phyloP scores from a whole-genome alignment of 140 eudicot species.

The Cichorium intybus region DNA sequence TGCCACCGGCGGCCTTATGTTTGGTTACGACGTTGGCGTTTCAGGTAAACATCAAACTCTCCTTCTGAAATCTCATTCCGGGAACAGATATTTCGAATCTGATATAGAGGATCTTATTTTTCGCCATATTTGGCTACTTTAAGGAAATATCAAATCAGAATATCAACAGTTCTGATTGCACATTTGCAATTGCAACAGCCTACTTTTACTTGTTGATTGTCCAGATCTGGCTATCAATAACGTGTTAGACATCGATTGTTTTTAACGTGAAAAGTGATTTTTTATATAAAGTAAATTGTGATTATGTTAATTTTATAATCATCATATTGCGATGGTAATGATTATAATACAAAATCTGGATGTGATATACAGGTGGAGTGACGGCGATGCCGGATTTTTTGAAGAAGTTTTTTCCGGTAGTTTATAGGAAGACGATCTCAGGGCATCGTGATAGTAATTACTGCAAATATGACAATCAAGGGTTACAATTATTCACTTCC shows the following conservation, averaged over 20 bases:
- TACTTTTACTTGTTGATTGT: background rate
- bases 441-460: conserved; percentile 41
- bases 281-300: background rate
- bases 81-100: background rate
- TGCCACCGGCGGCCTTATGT: conserved; percentile 98
- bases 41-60: conserved; percentile 50
- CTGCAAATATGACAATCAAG: conserved; percentile 89
- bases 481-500: conserved; percentile 80
- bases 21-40: conserved; percentile 92
- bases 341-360: background rate
- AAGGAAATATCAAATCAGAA: conserved; percentile 7
- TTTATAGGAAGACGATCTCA: conserved; percentile 28
- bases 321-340: too few species aligned
- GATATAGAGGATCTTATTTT: background rate
- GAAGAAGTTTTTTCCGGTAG: conserved; percentile 78
- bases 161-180: background rate
- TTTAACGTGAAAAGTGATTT: background rate
- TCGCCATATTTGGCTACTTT: background rate
- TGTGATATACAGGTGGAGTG: conserved; percentile 65
- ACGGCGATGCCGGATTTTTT: conserved; percentile 73
- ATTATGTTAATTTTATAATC: background rate
- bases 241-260: background rate
- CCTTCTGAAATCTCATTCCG: background rate
- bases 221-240: background rate
- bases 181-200: too few species aligned